Conservation (phyloP, 768 basidiomycete genomes). For the Leccinum ochraceum region DNA sequence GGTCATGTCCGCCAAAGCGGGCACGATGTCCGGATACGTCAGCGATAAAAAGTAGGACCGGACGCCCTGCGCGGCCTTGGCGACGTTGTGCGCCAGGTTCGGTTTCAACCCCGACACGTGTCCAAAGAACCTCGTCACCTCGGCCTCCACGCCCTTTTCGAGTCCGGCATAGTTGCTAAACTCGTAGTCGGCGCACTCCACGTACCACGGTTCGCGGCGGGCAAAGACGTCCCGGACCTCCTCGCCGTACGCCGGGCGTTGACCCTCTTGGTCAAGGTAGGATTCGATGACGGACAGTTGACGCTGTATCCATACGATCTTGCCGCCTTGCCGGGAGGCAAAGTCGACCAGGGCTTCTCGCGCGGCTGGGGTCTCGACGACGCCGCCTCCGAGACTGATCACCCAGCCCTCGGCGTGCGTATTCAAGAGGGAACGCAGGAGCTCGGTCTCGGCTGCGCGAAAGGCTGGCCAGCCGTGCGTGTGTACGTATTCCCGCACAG, state of each 20-base stretch:
- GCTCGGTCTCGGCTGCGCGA: constrained; percentile 72
- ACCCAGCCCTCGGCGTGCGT: constrained; percentile 61
- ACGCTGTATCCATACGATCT: constrained; percentile 84
- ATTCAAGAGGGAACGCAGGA: constrained; percentile 66
- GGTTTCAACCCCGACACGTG: constrained; percentile 76
- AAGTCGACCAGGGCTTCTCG: constrained; percentile 73
- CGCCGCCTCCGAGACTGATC: constrained; percentile 91
- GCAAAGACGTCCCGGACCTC: constrained; percentile 79
- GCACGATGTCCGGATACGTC: constrained; percentile 85
- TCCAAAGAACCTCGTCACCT: constrained; percentile 83
- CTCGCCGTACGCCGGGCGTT: constrained; percentile 89
- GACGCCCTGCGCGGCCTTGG: constrained; percentile 37
- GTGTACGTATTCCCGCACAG: constrained; percentile 77
- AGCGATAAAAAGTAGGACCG: constrained; percentile 93
- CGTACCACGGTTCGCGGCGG: constrained; percentile 85
- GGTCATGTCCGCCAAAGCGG: constrained; percentile 66
- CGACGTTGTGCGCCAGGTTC: constrained; percentile 61
- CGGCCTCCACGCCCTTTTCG: constrained; percentile 41
- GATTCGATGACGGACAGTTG: constrained; percentile 78
- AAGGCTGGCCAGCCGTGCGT: constrained; percentile 88
- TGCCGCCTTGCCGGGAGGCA: constrained; percentile 50
- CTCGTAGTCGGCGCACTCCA: constrained; percentile 77
- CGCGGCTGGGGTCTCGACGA: constrained; percentile 83
- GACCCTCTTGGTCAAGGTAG: constrained; percentile 75
- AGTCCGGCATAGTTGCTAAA: constrained; percentile 73